phyloP scores from a whole-genome alignment of 106 monocot genomes.

The Dactylorhiza incarnata region DNA sequence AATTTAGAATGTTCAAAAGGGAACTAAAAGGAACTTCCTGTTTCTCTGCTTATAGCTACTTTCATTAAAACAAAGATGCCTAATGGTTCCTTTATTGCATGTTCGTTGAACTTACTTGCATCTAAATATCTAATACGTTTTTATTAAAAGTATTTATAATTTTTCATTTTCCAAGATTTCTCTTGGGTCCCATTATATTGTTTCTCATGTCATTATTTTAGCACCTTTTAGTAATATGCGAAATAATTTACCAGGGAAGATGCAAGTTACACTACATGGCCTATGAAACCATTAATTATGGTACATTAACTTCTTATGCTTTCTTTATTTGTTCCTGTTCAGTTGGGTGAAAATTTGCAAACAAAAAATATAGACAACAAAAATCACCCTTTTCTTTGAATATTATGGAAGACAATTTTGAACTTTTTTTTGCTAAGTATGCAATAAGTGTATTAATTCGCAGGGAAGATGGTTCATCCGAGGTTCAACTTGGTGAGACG shows the following conservation, averaged over 20 bases:
- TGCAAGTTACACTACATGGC: not conserved
- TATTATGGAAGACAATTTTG: not conserved
- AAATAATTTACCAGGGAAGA: not conserved
- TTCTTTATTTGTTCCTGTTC: not conserved
- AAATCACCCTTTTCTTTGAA: not conserved
- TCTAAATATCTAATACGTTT: not conserved
- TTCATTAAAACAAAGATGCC: not conserved
- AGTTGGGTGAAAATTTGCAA: not conserved
- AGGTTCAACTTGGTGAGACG: conserved; percentile 92
- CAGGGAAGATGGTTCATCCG: conserved; percentile 86
- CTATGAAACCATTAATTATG: not conserved
- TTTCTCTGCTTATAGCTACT: not conserved
- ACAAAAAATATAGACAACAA: not conserved
- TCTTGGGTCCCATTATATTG: not conserved
- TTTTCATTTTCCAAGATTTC: not conserved
- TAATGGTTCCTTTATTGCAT: not conserved
- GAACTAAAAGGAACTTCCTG: not conserved
- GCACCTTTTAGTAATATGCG: not conserved
- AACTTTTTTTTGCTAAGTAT: not conserved
- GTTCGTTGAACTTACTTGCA: not conserved
- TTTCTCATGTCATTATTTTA: not conserved
- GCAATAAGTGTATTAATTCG: not conserved
- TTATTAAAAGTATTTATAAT: not conserved
- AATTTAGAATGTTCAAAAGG: not conserved
- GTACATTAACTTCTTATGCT: not conserved